These are phyloP conservation scores for Blastocystis sp. DNA, from an alignment of 352 stramenopile genomes.

Conservation along the genomic window DNA sequence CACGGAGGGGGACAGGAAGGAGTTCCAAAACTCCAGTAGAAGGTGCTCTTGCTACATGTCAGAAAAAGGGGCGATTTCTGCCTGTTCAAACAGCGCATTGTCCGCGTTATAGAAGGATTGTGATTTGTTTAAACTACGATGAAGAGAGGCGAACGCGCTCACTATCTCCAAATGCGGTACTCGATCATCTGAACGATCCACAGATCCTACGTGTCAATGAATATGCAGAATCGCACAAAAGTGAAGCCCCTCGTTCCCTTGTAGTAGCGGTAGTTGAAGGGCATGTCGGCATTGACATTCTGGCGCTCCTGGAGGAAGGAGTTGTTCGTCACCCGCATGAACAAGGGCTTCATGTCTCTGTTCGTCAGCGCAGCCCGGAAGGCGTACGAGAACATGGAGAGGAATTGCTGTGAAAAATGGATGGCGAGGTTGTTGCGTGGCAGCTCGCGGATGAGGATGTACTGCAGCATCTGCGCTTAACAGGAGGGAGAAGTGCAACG, in stretches of 20 bases:
- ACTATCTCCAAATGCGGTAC: slow-evolving; percentile 18
- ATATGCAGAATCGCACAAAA: background rate
- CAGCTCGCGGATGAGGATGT: slow-evolving; percentile 44
- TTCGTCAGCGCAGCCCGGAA: background rate
- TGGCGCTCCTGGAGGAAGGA: slow-evolving; percentile 25
- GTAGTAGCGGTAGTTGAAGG: slow-evolving; percentile 9
- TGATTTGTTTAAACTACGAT: slow-evolving; percentile 18
- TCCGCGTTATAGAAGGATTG: background rate
- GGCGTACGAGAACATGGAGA: slow-evolving; percentile 33
- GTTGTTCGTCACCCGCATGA: background rate
- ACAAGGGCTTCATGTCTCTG: slow-evolving; percentile 59
- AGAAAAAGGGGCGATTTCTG: background rate
- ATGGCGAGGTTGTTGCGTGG: slow-evolving; percentile 22
- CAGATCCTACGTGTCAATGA: slow-evolving; percentile 10
- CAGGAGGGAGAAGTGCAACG: background rate
- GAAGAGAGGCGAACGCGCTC: background rate
- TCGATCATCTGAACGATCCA: slow-evolving; percentile 63
- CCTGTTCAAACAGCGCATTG: background rate
- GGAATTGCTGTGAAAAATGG: slow-evolving; percentile 50
- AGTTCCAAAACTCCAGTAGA: slow-evolving; percentile 61
- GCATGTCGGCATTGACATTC: background rate
- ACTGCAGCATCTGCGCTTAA: slow-evolving; percentile 10
- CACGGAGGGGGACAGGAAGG: slow-evolving; percentile 20
- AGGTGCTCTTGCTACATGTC: slow-evolving; percentile 29
- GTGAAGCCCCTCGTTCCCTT: slow-evolving; percentile 9